Conservation (phyloP, 2,329 filamentous ascomycete species). For the Trichoderma guizhouense region DNA sequence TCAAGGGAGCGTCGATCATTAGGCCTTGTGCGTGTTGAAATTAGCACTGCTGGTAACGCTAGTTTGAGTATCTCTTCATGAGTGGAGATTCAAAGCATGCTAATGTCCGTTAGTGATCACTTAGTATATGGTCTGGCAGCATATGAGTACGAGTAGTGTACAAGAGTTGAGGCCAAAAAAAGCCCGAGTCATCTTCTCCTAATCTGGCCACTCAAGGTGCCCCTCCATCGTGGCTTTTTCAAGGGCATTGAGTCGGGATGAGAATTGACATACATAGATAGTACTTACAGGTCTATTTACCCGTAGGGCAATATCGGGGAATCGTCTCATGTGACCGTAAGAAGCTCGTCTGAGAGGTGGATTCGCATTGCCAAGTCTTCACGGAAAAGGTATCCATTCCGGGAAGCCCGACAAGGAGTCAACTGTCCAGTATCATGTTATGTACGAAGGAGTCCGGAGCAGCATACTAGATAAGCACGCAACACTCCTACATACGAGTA, state of each 20-base stretch:
- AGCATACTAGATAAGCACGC: neutral
- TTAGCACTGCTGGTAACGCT: neutral
- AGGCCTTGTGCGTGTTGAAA: neutral
- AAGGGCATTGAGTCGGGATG: neutral
- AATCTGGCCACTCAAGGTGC: neutral
- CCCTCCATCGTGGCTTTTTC: neutral
- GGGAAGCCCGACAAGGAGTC: constrained; percentile 7
- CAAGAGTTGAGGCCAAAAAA: neutral
- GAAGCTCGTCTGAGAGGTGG: neutral
- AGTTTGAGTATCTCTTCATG: neutral
- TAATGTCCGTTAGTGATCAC: neutral
- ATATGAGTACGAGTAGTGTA: neutral
- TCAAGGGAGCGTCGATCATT: constrained; percentile 12
- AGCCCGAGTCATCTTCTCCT: neutral
- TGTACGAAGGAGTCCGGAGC: neutral
- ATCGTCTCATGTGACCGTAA: neutral
- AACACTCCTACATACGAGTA: neutral
- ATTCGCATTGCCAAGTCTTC: neutral
- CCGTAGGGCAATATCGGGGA: neutral
- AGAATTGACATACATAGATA: neutral
- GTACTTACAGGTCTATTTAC: neutral
- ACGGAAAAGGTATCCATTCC: constrained; percentile 2
- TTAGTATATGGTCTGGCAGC: neutral
- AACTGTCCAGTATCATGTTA: neutral
- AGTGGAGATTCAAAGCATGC: neutral